Evolutionary conservation across 2,329 filamentous ascomycete species (phyloP).

Genomic region (Pyrenochaeta sp.): DNA sequence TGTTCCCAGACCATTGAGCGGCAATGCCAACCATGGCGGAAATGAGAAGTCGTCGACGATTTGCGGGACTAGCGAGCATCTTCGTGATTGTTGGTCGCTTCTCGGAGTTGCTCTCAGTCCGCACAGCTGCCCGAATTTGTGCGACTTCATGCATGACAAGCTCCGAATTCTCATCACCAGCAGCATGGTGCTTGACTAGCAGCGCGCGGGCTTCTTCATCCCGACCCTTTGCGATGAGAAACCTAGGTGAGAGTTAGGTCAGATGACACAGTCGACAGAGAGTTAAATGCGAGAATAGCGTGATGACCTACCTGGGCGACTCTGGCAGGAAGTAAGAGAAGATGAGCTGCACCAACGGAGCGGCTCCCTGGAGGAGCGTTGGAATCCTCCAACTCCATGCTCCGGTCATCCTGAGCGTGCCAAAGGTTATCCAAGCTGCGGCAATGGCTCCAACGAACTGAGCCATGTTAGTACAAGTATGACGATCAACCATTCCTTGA

Average conservation of each 20-base stretch:
- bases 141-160: slow-evolving; percentile 8
- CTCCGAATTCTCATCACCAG: slow-evolving; percentile 45
- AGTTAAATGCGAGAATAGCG: too few species aligned
- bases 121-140: slow-evolving; percentile 8
- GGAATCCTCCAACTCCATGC: slow-evolving; percentile 64
- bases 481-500: too few species aligned
- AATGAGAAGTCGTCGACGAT: slow-evolving; percentile 23
- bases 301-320: slow-evolving; percentile 52
- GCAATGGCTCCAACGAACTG: slow-evolving; percentile 35
- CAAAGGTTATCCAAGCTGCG: slow-evolving; percentile 28
- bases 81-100: slow-evolving; percentile 15
- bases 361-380: slow-evolving; percentile 60
- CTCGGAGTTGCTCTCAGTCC: slow-evolving; percentile 18
- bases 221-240: slow-evolving; percentile 63
- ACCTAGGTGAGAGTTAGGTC: slow-evolving; percentile 46
- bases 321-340: slow-evolving; percentile 60
- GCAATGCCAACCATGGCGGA: slow-evolving; percentile 22
- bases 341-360: slow-evolving; percentile 53
- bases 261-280: neutral
- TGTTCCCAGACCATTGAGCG: slow-evolving; percentile 16
- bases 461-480: neutral
- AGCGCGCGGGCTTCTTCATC: slow-evolving; percentile 62
- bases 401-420: slow-evolving; percentile 40
- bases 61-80: slow-evolving; percentile 24
- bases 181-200: slow-evolving; percentile 63